These are phyloP conservation scores for Diaporthe ilicicola DNA, from an alignment of 2,329 filamentous ascomycete genomes.

Conservation along the genomic window DNA sequence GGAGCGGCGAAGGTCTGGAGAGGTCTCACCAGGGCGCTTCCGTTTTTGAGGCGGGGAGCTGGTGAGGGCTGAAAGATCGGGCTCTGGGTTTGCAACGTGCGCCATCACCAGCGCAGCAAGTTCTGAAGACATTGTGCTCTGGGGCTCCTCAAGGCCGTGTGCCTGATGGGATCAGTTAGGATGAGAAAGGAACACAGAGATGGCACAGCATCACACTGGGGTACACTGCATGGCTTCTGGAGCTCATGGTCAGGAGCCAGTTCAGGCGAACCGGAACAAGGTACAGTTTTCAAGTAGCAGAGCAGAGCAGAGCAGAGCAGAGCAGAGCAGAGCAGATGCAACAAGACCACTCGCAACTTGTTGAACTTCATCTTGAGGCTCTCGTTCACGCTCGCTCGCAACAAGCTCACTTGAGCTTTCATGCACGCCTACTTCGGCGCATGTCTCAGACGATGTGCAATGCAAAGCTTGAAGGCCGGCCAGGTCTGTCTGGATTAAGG, in stretches of 20 bases:
- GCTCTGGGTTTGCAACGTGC: constrained; percentile 31
- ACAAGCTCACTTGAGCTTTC: constrained; percentile 12
- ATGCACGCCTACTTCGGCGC: neutral
- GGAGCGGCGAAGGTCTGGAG: constrained; percentile 30
- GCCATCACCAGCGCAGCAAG: constrained; percentile 34
- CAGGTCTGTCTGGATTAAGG: neutral
- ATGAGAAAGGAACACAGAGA: neutral
- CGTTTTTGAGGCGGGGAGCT: constrained; percentile 32
- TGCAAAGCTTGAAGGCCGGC: neutral
- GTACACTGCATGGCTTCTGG: neutral
- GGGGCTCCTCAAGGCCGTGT: constrained; percentile 21
- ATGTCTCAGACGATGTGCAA: neutral
- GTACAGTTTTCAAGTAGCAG: neutral
- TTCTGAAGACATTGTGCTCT: constrained; percentile 51
- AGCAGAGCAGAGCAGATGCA: neutral
- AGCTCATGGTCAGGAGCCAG: neutral
- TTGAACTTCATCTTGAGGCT: neutral
- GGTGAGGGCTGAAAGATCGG: constrained; percentile 32
- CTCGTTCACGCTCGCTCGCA: neutral
- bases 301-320: no score
- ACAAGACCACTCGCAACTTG: constrained; percentile 21
- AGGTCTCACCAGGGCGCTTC: constrained; percentile 31
- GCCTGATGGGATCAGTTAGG: neutral
- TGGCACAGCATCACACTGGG: neutral
- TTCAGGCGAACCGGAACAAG: neutral